Percentiles rank a stretch among this genome's conserved stretches.
Evolutionary conservation across 1,284 basidiomycete species (phyloP).

Genomic region (Leccinum ponderosum): DNA sequence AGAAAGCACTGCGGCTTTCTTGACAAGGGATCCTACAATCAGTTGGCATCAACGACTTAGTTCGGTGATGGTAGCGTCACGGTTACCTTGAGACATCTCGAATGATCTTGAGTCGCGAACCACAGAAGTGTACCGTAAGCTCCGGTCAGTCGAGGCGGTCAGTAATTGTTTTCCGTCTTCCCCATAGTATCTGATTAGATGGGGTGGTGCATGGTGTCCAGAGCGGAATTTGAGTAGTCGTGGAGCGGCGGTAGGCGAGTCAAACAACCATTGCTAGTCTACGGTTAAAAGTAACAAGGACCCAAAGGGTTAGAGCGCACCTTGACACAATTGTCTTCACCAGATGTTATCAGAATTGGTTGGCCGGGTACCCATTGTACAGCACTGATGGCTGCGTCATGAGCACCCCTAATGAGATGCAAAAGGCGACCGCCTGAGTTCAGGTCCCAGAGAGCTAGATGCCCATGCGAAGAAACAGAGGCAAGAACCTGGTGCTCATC

Average conservation of each 20-base stretch:
- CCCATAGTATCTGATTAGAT: conserved; percentile 93
- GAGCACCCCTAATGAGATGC: conserved; percentile 84
- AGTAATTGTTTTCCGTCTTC: conserved; percentile 94
- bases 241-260: conserved; percentile 84
- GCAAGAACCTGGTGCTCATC: conserved; percentile 89
- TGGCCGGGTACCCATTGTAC: conserved; percentile 92
- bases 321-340: conserved; percentile 93
- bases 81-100: conserved; percentile 89
- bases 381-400: conserved; percentile 79
- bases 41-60: not conserved
- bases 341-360: conserved; percentile 83
- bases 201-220: conserved; percentile 90
- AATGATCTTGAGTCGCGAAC: conserved; percentile 93
- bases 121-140: conserved; percentile 87
- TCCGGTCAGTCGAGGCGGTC: conserved; percentile 85
- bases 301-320: conserved; percentile 38
- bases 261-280: conserved; percentile 94
- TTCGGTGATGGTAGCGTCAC: not conserved
- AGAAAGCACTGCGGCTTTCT: conserved; percentile 81
- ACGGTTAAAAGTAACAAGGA: conserved; percentile 11
- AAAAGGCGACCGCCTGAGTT: conserved; percentile 79
- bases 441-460: conserved; percentile 91
- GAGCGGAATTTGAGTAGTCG: conserved; percentile 89
- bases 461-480: conserved; percentile 82
- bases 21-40: conserved; percentile 71